Conservation (phyloP, 345 rosid genomes). For the Sisymbrium irio region DNA sequence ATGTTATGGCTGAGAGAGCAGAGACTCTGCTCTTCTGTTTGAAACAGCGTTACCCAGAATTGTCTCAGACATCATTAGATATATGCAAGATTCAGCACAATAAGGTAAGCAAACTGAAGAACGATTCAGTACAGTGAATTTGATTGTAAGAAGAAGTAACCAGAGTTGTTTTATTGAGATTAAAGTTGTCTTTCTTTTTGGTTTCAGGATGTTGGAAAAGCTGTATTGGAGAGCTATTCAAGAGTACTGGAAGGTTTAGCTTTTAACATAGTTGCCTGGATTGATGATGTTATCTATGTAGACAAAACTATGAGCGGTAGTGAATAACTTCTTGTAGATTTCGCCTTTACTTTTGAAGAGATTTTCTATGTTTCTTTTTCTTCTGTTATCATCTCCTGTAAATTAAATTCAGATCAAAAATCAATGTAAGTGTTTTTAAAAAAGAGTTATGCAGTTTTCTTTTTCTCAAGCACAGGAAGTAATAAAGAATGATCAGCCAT, state of each 20-base stretch:
- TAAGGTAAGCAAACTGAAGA: conserved; percentile 31
- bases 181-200: neutral
- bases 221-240: conserved; percentile 77
- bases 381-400: conserved; percentile 7
- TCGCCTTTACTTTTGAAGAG: neutral
- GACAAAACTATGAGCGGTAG: conserved; percentile 48
- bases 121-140: neutral
- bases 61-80: conserved; percentile 84
- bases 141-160: neutral
- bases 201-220: conserved; percentile 80
- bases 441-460: no score
- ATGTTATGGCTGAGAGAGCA: conserved; percentile 81
- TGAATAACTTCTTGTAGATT: conserved; percentile 1
- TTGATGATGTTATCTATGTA: conserved; percentile 69
- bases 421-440: neutral
- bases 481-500: neutral
- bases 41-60: conserved; percentile 79
- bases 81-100: conserved; percentile 82
- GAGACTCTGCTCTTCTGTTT: conserved; percentile 76
- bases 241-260: conserved; percentile 83
- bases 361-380: neutral
- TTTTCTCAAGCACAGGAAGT: neutral
- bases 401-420: neutral
- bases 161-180: neutral
- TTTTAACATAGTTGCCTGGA: conserved; percentile 79